Evolutionary conservation across 2,329 filamentous ascomycete genomes (phyloP).

Genomic region (Claviceps capensis): DNA sequence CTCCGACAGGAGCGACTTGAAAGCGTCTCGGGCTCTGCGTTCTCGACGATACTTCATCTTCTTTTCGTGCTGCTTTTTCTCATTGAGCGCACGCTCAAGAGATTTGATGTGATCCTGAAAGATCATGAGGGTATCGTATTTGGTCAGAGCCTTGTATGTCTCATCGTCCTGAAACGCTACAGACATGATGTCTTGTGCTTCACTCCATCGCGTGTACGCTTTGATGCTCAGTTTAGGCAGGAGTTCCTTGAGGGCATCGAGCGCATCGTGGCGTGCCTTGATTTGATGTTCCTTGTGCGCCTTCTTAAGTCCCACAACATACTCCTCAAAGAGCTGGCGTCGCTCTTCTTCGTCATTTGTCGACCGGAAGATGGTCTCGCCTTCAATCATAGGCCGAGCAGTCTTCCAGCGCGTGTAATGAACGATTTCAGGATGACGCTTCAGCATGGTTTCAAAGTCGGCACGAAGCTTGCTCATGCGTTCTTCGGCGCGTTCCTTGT

Average conservation of each 20-base stretch:
- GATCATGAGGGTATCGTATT: constrained; percentile 78
- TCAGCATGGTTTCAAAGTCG: constrained; percentile 93
- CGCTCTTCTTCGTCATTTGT: constrained; percentile 80
- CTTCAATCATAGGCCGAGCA: constrained; percentile 83
- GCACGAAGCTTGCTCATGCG: constrained; percentile 79
- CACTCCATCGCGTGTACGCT: constrained; percentile 88
- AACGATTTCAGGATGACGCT: constrained; percentile 91
- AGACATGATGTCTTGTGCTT: constrained; percentile 73
- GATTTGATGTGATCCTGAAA: constrained; percentile 94
- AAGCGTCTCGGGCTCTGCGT: constrained; percentile 75
- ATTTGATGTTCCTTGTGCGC: constrained; percentile 63
- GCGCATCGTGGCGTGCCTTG: constrained; percentile 59
- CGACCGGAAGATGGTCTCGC: constrained; percentile 88
- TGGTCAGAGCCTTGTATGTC: constrained; percentile 74
- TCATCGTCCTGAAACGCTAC: constrained; percentile 66
- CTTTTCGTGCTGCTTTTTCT: constrained; percentile 78
- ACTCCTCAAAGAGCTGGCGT: constrained; percentile 84
- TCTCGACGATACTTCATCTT: constrained; percentile 66
- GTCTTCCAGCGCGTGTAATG: constrained; percentile 97
- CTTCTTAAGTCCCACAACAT: constrained; percentile 74
- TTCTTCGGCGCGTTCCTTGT: constrained; percentile 90
- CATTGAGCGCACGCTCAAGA: constrained; percentile 83
- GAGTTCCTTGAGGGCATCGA: constrained; percentile 69
- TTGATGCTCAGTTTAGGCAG: constrained; percentile 72
- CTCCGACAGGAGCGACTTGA: constrained; percentile 59